A percentile compares a stretch with the other conserved stretches of the same genome.
Conservation (phyloP, 2,329 filamentous ascomycete species). For the Pseudogymnoascus sp. region DNA sequence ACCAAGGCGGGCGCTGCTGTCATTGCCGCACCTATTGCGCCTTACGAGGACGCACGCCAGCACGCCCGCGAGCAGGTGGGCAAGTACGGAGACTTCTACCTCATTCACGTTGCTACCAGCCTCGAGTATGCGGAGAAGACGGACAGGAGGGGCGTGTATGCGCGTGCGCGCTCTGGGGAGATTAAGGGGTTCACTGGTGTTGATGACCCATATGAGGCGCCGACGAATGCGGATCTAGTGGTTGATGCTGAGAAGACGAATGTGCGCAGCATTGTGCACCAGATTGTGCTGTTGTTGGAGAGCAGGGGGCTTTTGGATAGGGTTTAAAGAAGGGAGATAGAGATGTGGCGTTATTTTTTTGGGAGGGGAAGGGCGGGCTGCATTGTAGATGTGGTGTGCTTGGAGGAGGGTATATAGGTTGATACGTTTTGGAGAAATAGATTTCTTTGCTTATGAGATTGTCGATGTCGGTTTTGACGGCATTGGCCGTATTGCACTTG, state of each 20-base stretch:
- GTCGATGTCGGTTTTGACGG: no score
- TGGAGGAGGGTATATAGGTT: neutral
- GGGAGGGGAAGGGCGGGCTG: neutral
- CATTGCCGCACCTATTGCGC: constrained; percentile 92
- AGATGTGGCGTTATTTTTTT: neutral
- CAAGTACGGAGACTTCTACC: constrained; percentile 86
- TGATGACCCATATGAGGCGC: constrained; percentile 90
- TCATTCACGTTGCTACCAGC: constrained; percentile 88
- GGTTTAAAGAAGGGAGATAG: constrained; percentile 18
- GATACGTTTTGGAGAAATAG: neutral
- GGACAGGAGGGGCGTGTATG: constrained; percentile 86
- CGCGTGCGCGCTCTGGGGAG: constrained; percentile 73
- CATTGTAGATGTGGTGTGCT: neutral
- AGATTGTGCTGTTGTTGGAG: constrained; percentile 91
- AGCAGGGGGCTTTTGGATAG: constrained; percentile 78
- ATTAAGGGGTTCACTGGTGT: constrained; percentile 98
- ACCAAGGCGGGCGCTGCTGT: constrained; percentile 89
- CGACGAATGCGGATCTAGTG: constrained; percentile 70
- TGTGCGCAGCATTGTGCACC: constrained; percentile 88
- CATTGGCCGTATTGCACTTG: no score
- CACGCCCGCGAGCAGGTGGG: constrained; percentile 78
- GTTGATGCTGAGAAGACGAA: constrained; percentile 82
- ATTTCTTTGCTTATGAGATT: constrained; percentile 1
- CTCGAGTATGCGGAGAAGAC: constrained; percentile 93
- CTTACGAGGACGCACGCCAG: constrained; percentile 71